Evolutionary conservation across 345 rosid genomes (phyloP).

Genomic region (Iberis pinnata): DNA sequence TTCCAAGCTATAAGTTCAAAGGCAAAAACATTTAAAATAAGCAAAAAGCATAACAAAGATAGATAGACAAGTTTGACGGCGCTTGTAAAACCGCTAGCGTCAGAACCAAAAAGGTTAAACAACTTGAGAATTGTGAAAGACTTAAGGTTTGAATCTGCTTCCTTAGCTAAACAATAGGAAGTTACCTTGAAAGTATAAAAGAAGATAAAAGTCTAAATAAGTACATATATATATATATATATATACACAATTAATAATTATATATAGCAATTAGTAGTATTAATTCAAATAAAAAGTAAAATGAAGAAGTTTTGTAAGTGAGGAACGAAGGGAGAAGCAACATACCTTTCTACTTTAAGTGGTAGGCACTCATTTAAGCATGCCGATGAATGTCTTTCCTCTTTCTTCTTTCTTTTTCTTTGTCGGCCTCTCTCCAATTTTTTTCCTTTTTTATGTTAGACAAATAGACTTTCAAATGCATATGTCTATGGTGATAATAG

Average conservation of each 20-base stretch:
- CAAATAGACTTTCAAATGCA: neutral
- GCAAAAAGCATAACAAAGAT: too few relatives aligned
- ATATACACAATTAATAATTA: constrained; percentile 4
- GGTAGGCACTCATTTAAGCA: constrained; percentile 33
- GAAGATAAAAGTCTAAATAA: too few relatives aligned
- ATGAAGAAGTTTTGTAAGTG: constrained; percentile 2
- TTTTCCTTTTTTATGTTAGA: neutral
- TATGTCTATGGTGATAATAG: too few relatives aligned
- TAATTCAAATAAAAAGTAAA: neutral
- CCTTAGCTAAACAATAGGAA: too few relatives aligned
- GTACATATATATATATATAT: neutral
- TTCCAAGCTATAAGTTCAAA: too few relatives aligned
- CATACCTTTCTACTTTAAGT: constrained; percentile 8
- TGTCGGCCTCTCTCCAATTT: constrained; percentile 27
- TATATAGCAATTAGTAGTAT: neutral
- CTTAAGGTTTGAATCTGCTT: too few relatives aligned
- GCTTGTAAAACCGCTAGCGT: too few relatives aligned
- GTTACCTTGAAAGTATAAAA: too few relatives aligned
- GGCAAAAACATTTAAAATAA: too few relatives aligned
- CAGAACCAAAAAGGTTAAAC: too few relatives aligned
- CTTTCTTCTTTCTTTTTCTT: constrained; percentile 13
- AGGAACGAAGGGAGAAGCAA: neutral
- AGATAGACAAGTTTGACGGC: too few relatives aligned
- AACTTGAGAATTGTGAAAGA: too few relatives aligned
- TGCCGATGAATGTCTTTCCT: constrained; percentile 29